Evolutionary conservation across 345 rosid genomes (phyloP).

Genomic region (Populus pruinosa): DNA sequence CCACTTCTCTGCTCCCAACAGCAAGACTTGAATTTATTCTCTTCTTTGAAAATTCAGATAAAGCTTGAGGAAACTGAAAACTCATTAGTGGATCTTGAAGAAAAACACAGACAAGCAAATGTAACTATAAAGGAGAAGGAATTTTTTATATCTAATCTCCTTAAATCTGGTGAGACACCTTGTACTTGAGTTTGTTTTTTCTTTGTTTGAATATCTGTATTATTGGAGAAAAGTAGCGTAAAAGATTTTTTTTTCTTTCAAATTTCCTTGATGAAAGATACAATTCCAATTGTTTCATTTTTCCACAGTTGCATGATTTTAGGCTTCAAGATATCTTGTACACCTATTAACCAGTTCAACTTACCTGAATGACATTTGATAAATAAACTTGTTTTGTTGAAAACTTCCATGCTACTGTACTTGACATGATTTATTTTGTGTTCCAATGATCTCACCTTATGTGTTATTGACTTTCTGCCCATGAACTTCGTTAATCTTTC

Average conservation of each 20-base stretch:
- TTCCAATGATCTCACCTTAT: background rate
- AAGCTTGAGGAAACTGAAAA: slow-evolving; percentile 85
- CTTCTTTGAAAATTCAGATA: slow-evolving; percentile 46
- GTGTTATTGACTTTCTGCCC: background rate
- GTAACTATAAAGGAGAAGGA: slow-evolving; percentile 89
- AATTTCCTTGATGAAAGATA: background rate
- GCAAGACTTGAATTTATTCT: slow-evolving; percentile 22
- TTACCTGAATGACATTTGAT: background rate
- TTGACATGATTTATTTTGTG: background rate
- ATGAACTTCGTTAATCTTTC: slow-evolving; percentile 18
- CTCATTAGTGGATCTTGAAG: slow-evolving; percentile 81
- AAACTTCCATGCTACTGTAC: background rate
- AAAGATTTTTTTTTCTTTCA: background rate
- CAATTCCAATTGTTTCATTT: background rate
- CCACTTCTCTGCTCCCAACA: background rate
- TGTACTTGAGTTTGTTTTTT: background rate
- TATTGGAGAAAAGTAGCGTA: background rate
- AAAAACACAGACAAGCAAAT: slow-evolving; percentile 89
- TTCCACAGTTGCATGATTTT: background rate
- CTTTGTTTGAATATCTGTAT: background rate
- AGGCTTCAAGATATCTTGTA: background rate
- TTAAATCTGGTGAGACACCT: slow-evolving; percentile 61
- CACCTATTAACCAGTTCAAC: background rate
- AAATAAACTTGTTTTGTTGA: background rate
- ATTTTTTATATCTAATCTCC: slow-evolving; percentile 79